Evolutionary conservation across 2,329 filamentous ascomycete genomes (phyloP).

Genomic region (Penicillium griseofulvum): DNA sequence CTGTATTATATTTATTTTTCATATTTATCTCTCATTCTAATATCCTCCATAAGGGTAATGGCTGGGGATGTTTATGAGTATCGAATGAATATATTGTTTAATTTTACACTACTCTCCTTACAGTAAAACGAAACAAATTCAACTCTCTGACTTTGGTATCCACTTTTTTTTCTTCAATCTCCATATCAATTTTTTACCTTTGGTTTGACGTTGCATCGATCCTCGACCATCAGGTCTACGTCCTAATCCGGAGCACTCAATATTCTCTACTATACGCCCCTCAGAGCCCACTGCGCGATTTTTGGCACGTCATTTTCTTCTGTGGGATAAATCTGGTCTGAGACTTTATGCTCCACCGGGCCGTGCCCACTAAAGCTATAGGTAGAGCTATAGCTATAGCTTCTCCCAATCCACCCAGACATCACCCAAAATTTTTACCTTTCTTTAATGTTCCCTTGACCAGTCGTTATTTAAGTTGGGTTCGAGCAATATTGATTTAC

Average conservation of each 20-base stretch:
- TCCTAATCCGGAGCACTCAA: slow-evolving; percentile 1
- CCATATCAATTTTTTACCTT: neutral
- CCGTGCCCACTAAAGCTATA: neutral
- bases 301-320: neutral
- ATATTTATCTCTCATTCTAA: slow-evolving; percentile 1
- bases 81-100: neutral
- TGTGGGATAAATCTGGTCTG: neutral
- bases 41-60: neutral
- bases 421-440: neutral
- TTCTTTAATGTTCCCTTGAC: neutral
- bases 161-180: neutral
- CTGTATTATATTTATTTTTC: neutral
- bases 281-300: neutral
- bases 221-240: neutral
- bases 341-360: neutral
- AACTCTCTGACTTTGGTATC: neutral
- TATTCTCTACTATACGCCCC: neutral
- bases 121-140: neutral
- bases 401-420: neutral
- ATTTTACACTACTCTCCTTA: slow-evolving; percentile 14
- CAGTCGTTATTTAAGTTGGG: neutral
- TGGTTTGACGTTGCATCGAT: neutral
- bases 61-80: neutral
- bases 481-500: neutral
- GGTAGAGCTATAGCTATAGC: neutral